These are phyloP conservation scores for Rosa hybrid DNA, from an alignment of 331 rosid genomes.

Conservation along the genomic window DNA sequence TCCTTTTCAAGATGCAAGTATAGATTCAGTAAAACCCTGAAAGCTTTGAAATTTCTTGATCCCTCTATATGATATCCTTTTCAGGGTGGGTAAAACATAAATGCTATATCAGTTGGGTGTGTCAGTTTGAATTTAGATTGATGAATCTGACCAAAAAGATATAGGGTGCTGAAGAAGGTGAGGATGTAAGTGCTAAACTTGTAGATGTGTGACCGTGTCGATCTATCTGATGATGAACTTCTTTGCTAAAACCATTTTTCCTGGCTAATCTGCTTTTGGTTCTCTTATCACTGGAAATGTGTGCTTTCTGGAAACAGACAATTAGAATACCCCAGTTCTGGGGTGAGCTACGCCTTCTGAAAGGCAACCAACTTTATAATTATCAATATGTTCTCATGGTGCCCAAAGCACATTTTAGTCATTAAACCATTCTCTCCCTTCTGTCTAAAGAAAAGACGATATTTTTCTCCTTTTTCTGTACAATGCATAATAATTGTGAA, in stretches of 20 bases:
- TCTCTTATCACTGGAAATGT: background rate
- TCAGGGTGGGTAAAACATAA: background rate
- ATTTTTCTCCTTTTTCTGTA: background rate
- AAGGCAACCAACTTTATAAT: background rate
- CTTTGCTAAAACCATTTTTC: background rate
- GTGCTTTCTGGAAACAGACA: background rate
- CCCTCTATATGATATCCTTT: background rate
- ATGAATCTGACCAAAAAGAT: background rate
- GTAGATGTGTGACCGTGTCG: background rate
- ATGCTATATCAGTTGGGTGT: background rate
- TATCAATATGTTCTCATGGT: background rate
- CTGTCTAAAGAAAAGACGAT: background rate
- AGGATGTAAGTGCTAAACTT: background rate
- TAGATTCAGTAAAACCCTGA: background rate
- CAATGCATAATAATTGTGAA: background rate
- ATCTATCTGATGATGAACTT: background rate
- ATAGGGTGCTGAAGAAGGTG: constrained; percentile 1
- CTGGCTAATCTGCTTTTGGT: background rate
- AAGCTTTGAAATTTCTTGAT: background rate
- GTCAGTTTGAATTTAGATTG: background rate
- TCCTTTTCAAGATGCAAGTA: background rate
- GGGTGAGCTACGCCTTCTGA: background rate
- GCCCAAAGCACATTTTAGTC: background rate
- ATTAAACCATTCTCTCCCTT: background rate
- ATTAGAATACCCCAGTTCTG: background rate